Evolutionary conservation across 2,329 filamentous ascomycete genomes (phyloP).

Genomic region (Phymatotrichopsis omnivora): DNA sequence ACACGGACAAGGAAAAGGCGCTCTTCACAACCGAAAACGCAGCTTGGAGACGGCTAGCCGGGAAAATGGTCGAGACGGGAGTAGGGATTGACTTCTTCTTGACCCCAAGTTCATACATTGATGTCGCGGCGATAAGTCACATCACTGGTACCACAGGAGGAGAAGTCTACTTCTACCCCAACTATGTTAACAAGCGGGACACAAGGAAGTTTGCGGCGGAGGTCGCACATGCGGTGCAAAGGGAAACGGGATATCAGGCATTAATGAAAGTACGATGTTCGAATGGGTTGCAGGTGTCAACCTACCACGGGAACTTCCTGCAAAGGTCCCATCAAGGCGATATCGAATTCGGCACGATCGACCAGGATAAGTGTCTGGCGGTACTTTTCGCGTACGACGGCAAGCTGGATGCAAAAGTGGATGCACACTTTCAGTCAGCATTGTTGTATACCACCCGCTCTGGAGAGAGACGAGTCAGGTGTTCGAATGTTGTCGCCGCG

Average conservation of each 20-base stretch:
- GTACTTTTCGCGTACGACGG: slow-evolving; percentile 93
- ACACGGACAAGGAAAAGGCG: slow-evolving; percentile 84
- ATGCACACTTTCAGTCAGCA: slow-evolving; percentile 94
- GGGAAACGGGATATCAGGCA: slow-evolving; percentile 90
- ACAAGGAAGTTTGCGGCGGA: slow-evolving; percentile 73
- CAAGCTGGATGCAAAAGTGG: slow-evolving; percentile 91
- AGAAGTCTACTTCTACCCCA: slow-evolving; percentile 93
- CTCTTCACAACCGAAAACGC: slow-evolving; percentile 84
- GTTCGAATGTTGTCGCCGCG: slow-evolving; percentile 85
- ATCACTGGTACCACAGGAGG: slow-evolving; percentile 82
- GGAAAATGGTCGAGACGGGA: slow-evolving; percentile 77
- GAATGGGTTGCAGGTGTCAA: slow-evolving; percentile 83
- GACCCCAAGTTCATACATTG: slow-evolving; percentile 57
- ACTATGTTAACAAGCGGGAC: slow-evolving; percentile 83
- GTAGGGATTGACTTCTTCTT: slow-evolving; percentile 92
- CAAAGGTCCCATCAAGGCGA: slow-evolving; percentile 85
- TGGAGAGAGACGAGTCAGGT: slow-evolving; percentile 81
- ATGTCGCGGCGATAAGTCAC: slow-evolving; percentile 48
- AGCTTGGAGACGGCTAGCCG: slow-evolving; percentile 73
- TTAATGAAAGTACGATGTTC: slow-evolving; percentile 98
- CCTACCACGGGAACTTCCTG: slow-evolving; percentile 94
- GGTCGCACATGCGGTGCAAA: slow-evolving; percentile 71
- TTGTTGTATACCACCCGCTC: slow-evolving; percentile 86
- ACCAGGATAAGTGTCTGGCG: slow-evolving; percentile 85
- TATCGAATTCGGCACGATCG: slow-evolving; percentile 83